Base-by-base conservation (phyloP, 2,329 filamentous ascomycete genomes). In the Phyllosticta paracitricarpa region DNA sequence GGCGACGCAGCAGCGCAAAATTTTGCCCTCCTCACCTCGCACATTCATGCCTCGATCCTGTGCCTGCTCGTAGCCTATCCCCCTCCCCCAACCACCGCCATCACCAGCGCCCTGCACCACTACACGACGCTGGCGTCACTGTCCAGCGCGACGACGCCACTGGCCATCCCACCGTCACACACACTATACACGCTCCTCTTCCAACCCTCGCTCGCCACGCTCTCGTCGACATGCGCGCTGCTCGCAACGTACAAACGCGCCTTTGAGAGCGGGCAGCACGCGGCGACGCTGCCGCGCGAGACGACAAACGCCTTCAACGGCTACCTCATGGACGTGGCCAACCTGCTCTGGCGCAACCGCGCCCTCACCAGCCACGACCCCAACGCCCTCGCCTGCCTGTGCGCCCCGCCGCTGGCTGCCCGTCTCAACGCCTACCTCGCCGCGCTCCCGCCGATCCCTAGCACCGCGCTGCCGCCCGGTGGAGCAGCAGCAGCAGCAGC, bases 301-400 rank as follows among this genome's bases (percentile, higher is more conserved):
- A 64, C 64, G 54, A 73, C 72, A 51, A 83, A 84, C 65, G 76
- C 81, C 25, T 92, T 94, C 76, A 96, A 96, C 71, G 87, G 87
- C 24, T 91, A 88, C 70, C 81, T 95, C 33, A 92, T 94, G 84
- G 91, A 96, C 70, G 82, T 91, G 33, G 92, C 89, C 77, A 95
- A 95, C 70, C 84, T 89, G 57, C 72, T 94, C 55, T 95, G 90
- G 90, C 83, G 89, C 8, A 83, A 84, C 24, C 83, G 86, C 12
- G 90, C 87, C 0, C 87, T 95, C 63, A 84, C 84, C 62, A 76
- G 76, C 12, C 77, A 78, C 1, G 89, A 93, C 65, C 75, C 81
- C n/a, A 84, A 85, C 66, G 78, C 82, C 2, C 67, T 79, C 17
- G 83, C 81, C 3, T 82, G 83, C 65, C 71, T 82, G 8, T 75